Base-by-base conservation (phyloP, 2,329 filamentous ascomycete genomes). In the Alternaria sp. region DNA sequence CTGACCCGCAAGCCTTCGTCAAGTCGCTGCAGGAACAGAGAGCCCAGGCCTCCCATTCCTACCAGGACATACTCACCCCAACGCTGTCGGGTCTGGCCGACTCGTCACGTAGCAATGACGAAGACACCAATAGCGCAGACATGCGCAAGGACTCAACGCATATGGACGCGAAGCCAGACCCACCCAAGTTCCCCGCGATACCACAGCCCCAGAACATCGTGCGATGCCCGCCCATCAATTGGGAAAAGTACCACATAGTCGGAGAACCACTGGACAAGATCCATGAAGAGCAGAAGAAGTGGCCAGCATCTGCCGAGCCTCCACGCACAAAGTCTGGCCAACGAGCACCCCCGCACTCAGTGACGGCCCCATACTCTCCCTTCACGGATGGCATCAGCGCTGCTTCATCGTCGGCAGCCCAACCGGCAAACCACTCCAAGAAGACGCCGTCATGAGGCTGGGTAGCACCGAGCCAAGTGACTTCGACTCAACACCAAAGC, bases 241-340 rank as follows among this genome's bases (percentile, higher is more conserved):
- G 94, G 94, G 88, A 89, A 12, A 94, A 97, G 75, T 98, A 98
- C 78, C 92, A 92, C 69, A 85, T 97, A n/a, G 88, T 95, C 3
- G 94, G 93, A 49, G 90, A 92, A 61, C 88, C 92, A 1, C 83
- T 97, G 36, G 93, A 97, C 78, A 91, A 89, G 75, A 83, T 97
- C 64, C 94, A 97, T 76, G 86, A 88, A 51, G 91, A 96, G 73
- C 93, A 97, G 79, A 81, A 89, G 53, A 80, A 82, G 49, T 77
- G 74, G 67, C 75, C 75, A 20, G 71, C 67, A 18, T 60, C 78
- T 7, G 78, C 80, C 9, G 82, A 79, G 81, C 74, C 76, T 46
- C 71, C 73, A 22, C 70, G 70, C 43, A 67, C 70, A 34, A 69
- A 70, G 41, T 64, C 71, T 66, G 81, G 68, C 55, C 76, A 64